phyloP scores from a whole-genome alignment of 2,329 filamentous ascomycete species.

The Biscogniauxia sp. region DNA sequence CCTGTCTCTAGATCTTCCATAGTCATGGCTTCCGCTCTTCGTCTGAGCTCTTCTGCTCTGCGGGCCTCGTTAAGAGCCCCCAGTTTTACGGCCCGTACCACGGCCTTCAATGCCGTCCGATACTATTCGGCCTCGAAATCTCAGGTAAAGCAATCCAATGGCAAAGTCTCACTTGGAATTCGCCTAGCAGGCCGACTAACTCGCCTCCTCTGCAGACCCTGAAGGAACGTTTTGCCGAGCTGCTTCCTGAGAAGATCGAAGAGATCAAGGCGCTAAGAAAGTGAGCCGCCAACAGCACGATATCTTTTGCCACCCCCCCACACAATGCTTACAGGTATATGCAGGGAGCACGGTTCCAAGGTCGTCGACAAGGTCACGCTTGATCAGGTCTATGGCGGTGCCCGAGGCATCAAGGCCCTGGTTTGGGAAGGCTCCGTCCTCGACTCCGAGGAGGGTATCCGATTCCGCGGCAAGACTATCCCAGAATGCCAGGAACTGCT shows the following conservation, averaged over 20 bases:
- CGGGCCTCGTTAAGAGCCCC: slow-evolving; percentile 70
- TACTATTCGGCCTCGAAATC: slow-evolving; percentile 87
- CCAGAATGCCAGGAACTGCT: slow-evolving; percentile 98
- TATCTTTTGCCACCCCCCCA: slow-evolving; percentile 4
- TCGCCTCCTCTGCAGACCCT: slow-evolving; percentile 62
- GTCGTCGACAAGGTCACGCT: slow-evolving; percentile 97
- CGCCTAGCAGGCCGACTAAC: slow-evolving; percentile 21
- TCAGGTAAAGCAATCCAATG: slow-evolving; percentile 57
- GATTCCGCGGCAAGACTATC: slow-evolving; percentile 98
- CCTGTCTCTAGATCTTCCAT: slow-evolving; percentile 16
- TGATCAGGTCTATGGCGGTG: slow-evolving; percentile 98
- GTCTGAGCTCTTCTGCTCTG: slow-evolving; percentile 77
- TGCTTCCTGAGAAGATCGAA: slow-evolving; percentile 94
- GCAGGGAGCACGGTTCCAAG: slow-evolving; percentile 89
- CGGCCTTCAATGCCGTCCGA: slow-evolving; percentile 78
- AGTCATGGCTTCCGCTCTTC: slow-evolving; percentile 80
- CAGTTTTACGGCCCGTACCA: slow-evolving; percentile 65
- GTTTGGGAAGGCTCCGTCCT: slow-evolving; percentile 99
- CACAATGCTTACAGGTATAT: slow-evolving; percentile 25
- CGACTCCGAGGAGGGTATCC: slow-evolving; percentile 97
- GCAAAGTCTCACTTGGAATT: slow-evolving; percentile 15
- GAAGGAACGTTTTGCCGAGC: slow-evolving; percentile 97
- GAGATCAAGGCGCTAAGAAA: slow-evolving; percentile 99
- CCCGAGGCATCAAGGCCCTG: slow-evolving; percentile 96
- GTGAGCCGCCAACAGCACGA: slow-evolving; percentile 51